phyloP scores from a whole-genome alignment of 2,329 filamentous ascomycete species.

The Thelonectria discophora region DNA sequence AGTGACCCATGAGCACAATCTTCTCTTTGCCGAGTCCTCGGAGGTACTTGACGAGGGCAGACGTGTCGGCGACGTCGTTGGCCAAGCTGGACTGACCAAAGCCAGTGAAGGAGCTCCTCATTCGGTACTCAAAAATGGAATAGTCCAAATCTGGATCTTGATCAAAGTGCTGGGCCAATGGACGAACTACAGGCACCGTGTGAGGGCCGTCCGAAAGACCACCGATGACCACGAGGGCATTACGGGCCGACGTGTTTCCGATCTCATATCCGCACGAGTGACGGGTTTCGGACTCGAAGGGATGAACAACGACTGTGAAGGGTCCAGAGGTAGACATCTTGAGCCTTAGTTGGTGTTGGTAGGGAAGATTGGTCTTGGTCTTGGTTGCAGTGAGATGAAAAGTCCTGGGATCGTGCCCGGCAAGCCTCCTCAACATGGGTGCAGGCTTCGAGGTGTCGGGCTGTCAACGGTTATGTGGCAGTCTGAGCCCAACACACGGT shows the following conservation, averaged over 20 bases:
- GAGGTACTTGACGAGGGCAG: slow-evolving; percentile 62
- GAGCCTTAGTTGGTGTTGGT: background rate
- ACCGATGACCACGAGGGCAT: slow-evolving; percentile 75
- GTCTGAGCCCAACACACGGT: background rate
- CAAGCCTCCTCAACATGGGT: background rate
- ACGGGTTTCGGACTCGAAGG: slow-evolving; percentile 52
- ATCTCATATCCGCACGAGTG: slow-evolving; percentile 59
- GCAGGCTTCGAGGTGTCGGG: background rate
- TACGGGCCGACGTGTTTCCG: slow-evolving; percentile 52
- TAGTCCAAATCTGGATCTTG: slow-evolving; percentile 52
- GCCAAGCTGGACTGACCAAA: slow-evolving; percentile 61
- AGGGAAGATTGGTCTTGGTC: background rate
- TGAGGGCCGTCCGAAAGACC: slow-evolving; percentile 76
- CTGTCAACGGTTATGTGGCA: background rate
- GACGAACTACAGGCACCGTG: slow-evolving; percentile 65
- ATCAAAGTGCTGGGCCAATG: slow-evolving; percentile 56
- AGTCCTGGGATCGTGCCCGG: background rate
- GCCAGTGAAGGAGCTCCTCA: slow-evolving; percentile 62
- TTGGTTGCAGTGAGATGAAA: background rate
- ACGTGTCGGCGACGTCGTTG: slow-evolving; percentile 64
- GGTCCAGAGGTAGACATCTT: slow-evolving; percentile 44
- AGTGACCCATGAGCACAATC: slow-evolving; percentile 66
- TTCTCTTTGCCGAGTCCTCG: slow-evolving; percentile 59
- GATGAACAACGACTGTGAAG: slow-evolving; percentile 58
- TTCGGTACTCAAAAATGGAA: slow-evolving; percentile 65